Evolutionary conservation across 2,329 filamentous ascomycete species (phyloP).

Genomic region (Cylindrodendrum hubeiense): DNA sequence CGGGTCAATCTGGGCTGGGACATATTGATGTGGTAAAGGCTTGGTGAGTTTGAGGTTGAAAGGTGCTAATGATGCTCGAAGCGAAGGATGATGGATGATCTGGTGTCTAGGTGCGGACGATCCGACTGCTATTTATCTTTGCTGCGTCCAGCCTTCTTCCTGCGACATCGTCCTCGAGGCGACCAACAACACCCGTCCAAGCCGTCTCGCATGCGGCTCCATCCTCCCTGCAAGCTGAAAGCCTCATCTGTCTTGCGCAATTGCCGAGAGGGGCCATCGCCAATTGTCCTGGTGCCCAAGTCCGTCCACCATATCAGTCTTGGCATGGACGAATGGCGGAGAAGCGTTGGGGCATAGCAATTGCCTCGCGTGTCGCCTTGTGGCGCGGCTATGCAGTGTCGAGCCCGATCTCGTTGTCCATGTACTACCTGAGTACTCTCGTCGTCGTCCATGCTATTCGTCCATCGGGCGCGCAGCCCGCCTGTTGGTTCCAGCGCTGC

Average conservation of each 20-base stretch:
- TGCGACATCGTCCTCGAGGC: background rate
- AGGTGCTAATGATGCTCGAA: background rate
- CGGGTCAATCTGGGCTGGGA: background rate
- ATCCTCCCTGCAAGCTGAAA: background rate
- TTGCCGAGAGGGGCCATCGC: background rate
- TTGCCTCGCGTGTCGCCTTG: slow-evolving; percentile 4
- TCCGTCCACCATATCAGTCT: background rate
- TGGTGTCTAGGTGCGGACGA: background rate
- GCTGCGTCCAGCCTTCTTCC: background rate
- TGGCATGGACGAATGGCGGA: background rate
- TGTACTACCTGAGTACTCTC: background rate
- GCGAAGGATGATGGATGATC: background rate
- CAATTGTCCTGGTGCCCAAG: background rate
- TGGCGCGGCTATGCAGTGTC: background rate
- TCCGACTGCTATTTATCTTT: background rate
- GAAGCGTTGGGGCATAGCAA: background rate
- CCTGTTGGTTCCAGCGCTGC: background rate
- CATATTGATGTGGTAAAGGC: background rate
- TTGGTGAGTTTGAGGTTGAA: background rate
- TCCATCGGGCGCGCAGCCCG: background rate
- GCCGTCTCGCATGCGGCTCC: background rate
- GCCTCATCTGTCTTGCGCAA: background rate
- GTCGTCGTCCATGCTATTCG: background rate
- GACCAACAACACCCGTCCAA: background rate
- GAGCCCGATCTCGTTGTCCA: background rate